These are phyloP conservation scores for Mortierella sp. DNA, from an alignment of 371 early-diverging fungal genomes.

Conservation along the genomic window DNA sequence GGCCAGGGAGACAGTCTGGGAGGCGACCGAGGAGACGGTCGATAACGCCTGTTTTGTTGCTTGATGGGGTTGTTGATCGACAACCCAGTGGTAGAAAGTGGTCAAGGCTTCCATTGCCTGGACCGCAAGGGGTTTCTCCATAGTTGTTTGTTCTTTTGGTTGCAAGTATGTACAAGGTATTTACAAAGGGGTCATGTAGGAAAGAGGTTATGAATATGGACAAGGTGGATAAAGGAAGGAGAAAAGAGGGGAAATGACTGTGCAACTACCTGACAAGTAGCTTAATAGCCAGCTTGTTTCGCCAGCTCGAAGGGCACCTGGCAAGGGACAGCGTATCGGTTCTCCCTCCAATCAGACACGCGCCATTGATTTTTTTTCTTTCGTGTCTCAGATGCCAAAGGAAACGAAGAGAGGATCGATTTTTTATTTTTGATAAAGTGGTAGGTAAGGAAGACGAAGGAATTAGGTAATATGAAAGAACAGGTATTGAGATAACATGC, in stretches of 20 bases:
- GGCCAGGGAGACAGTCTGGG: background rate
- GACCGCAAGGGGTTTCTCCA: constrained; percentile 8
- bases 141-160: background rate
- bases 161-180: background rate
- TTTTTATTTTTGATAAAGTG: background rate
- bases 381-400: background rate
- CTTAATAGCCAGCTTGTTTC: no score
- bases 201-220: background rate
- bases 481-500: background rate
- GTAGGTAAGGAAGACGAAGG: background rate
- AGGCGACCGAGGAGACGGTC: background rate
- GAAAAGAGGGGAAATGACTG: background rate
- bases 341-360: background rate
- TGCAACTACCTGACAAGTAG: no score
- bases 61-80: background rate
- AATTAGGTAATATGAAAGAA: background rate
- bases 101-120: constrained; percentile 9
- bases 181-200: background rate
- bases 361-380: background rate
- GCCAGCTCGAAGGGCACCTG: background rate
- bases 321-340: background rate
- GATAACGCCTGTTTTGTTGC: background rate
- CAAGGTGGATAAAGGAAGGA: background rate
- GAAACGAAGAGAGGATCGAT: background rate
- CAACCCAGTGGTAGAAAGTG: background rate